Evolutionary conservation across 148 eudicot species (phyloP).

Genomic region (Camellia granthamiana): DNA sequence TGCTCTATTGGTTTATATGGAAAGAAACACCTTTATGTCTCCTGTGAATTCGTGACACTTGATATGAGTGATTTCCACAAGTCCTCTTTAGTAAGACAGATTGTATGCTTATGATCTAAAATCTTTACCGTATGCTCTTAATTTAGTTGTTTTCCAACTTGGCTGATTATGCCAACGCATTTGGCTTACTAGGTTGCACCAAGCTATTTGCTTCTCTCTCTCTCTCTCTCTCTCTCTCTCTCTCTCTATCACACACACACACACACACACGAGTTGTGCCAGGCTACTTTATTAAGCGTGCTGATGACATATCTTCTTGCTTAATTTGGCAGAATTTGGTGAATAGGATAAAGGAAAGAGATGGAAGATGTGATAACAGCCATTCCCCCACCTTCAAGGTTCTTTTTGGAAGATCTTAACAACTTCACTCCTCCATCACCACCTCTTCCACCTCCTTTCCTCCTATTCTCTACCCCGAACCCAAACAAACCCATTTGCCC

Average conservation of each 20-base stretch:
- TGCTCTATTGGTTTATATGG: no score
- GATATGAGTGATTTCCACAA: neutral
- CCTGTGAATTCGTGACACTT: neutral
- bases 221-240: no score
- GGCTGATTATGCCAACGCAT: neutral
- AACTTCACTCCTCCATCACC: constrained; percentile 73
- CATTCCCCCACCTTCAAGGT: constrained; percentile 90
- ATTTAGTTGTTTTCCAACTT: constrained; percentile 1
- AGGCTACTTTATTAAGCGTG: neutral
- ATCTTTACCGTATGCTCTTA: neutral
- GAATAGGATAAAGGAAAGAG: constrained; percentile 17
- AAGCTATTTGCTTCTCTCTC: no score
- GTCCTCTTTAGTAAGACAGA: neutral
- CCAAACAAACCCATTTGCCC: constrained; percentile 47
- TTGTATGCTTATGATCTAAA: neutral
- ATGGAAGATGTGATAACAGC: constrained; percentile 98
- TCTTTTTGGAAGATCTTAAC: constrained; percentile 85
- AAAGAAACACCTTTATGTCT: neutral
- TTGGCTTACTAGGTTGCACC: neutral
- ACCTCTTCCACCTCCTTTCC: constrained; percentile 62
- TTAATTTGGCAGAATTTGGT: constrained; percentile 33
- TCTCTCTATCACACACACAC: no score
- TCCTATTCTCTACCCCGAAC: constrained; percentile 50
- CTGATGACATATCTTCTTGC: constrained; percentile 11
- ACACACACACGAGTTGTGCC: no score